Base-by-base conservation (phyloP, 495 filamentous ascomycete genomes). In the Tuber microsphaerosporum region DNA sequence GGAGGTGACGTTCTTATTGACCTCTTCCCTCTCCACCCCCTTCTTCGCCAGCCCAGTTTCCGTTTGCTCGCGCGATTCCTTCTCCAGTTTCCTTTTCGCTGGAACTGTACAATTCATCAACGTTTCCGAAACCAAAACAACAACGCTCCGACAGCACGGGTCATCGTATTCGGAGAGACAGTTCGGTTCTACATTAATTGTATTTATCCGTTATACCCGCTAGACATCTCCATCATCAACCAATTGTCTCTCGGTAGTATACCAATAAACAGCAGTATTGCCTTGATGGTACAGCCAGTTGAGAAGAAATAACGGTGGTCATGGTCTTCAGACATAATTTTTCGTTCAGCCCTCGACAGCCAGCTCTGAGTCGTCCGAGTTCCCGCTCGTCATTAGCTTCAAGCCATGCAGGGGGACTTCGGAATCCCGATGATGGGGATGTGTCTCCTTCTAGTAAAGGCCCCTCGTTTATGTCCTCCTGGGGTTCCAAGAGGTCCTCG, bases 311-410 rank as follows among this genome's bases (percentile, higher is more conserved):
- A 71, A 65, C 45, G 75, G 75, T 65, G 56, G 26, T 26, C 65
- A 79, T 79, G 77, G 77, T 79, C 41, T 79, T 79, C 65, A 79
- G 79, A 71, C 46, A 73, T 19, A 77, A 79, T 79, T 79, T 79
- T 68, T 79, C 77, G 44, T 79, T 79, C 77, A 70, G 51, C 61
- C 61, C 77, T 34, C 77, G 77, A 42, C 77, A 76, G 48, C 73
- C 56, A 45, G 72, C 73, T 43, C 76, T 73, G 41, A 71, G 72
- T 69, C 73, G 76, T 26, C 31, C 26, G 20, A 71, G 61, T 48
- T 79, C 77, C 70, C 74, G 77, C 46, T 65, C 77, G 17, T 79
- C 77, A 39, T 71, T 77, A 71, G 78, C 78, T 69, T 76, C 76
- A 46, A 79, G 76, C 26, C 45, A 61, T 71, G 72, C 61, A 19